These are phyloP conservation scores for Pelargonium australe DNA, from an alignment of 441 rosid species.

Conservation along the genomic window DNA sequence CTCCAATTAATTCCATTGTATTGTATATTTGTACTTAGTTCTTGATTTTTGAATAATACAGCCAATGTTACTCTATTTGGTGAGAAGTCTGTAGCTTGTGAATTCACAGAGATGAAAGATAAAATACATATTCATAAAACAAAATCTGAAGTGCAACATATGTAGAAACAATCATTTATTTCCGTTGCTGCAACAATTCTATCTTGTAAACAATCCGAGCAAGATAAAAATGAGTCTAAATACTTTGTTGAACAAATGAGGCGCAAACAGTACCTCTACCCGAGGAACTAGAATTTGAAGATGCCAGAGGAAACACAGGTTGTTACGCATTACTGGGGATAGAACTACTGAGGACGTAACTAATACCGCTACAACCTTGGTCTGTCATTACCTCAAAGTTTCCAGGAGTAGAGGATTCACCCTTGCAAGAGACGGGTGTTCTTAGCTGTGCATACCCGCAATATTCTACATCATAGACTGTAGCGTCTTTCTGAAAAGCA, in stretches of 20 bases:
- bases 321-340: background rate
- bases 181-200: background rate
- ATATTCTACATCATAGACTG: conserved; percentile 51
- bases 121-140: too few species aligned
- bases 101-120: too few species aligned
- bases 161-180: background rate
- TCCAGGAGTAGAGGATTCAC: conserved; percentile 32
- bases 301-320: too few species aligned
- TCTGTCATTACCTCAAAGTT: conserved; percentile 36
- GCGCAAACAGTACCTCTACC: too few species aligned
- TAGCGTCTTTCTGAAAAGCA: conserved; percentile 37
- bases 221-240: background rate
- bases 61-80: too few species aligned
- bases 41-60: too few species aligned
- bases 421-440: conserved; percentile 32
- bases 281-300: too few species aligned
- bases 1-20: too few species aligned
- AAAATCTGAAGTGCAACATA: too few species aligned
- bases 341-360: conserved; percentile 17
- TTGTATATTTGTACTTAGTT: too few species aligned
- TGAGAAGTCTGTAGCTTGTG: too few species aligned
- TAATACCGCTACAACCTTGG: conserved; percentile 37
- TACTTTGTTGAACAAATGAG: background rate
- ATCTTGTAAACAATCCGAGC: background rate
- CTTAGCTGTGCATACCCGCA: conserved; percentile 57